Conservation (phyloP, 345 rosid species). For the Anacardium occidentale region DNA sequence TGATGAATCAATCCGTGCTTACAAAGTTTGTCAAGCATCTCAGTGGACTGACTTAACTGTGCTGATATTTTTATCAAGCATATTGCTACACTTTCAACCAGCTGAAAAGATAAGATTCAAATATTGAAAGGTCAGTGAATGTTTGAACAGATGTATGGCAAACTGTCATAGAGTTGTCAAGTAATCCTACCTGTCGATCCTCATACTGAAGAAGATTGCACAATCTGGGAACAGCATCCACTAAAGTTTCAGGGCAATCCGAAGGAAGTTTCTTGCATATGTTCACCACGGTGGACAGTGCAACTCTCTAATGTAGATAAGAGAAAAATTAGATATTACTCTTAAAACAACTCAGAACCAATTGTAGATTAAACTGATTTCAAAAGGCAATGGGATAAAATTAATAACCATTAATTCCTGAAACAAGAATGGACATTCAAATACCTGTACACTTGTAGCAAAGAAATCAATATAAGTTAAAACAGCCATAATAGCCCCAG, state of each 20-base stretch:
- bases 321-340: slow-evolving; percentile 7
- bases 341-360: background rate
- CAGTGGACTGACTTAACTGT: slow-evolving; percentile 59
- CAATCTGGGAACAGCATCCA: slow-evolving; percentile 84
- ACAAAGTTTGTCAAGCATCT: slow-evolving; percentile 74
- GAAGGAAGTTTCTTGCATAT: slow-evolving; percentile 82
- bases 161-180: slow-evolving; percentile 19
- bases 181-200: slow-evolving; percentile 60
- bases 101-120: slow-evolving; percentile 43
- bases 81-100: slow-evolving; percentile 81
- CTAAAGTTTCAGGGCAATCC: slow-evolving; percentile 48
- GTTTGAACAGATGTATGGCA: slow-evolving; percentile 1
- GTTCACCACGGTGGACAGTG: slow-evolving; percentile 84
- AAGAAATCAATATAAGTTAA: slow-evolving; percentile 79
- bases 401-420: background rate
- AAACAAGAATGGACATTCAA: background rate
- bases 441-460: slow-evolving; percentile 84
- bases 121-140: slow-evolving; percentile 16
- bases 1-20: slow-evolving; percentile 69
- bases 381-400: background rate
- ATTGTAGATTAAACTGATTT: background rate
- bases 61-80: slow-evolving; percentile 84
- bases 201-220: slow-evolving; percentile 88
- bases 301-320: slow-evolving; percentile 66
- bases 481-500: slow-evolving; percentile 90